Evolutionary conservation across 768 basidiomycete species (phyloP), one percentile per base, ranked within the genome.

Genomic region (Clavaria fumosa): DNA sequence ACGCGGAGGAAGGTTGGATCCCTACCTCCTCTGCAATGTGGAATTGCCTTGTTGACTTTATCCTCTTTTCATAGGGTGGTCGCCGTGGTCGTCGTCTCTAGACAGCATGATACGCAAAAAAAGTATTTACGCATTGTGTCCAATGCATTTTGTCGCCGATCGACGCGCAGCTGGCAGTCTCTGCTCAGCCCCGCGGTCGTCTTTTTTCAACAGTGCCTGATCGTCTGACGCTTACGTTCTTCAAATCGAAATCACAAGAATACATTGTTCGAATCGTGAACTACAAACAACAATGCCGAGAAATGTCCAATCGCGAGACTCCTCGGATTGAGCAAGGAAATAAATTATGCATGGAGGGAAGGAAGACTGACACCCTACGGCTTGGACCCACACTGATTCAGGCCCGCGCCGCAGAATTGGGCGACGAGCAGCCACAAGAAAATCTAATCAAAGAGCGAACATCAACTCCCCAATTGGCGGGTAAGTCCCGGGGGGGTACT

Each of bases 11-110:
- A 99, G 83, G 86, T n/a, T 88, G 43, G 45, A 64, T 57, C 28
- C 4, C 18, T 31, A 20, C 22, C 5, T 37, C 23, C 18, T 35
- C 24, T 18, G 24, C 23, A 34, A 23, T 17, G 21, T 12, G 38
- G 24, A 15, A 7, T 30, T 3, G 14, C 21, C 20, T 10, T 37
- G 35, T 12, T 42, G 15, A 28, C 27, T 43, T 30, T n/a, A 34
- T 22, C 22, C 10, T 27, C n/a, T 44, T 35, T 27, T 20, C 17
- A 9, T 46, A 89, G 90, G 91, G 90, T 78, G 90, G 90, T 89
- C 85, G 90, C 50, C 88, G 90, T 66, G 90, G 90, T 85, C 83
- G 90, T 53, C 86, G 90, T 80, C 73, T 93, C 53, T 84, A 58
- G 66, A 61, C 33, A n/a, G 23, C 37, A 21, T 17, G 19, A 10